Conservation (phyloP, 352 stramenopile genomes). For the Globisporangium solare region DNA sequence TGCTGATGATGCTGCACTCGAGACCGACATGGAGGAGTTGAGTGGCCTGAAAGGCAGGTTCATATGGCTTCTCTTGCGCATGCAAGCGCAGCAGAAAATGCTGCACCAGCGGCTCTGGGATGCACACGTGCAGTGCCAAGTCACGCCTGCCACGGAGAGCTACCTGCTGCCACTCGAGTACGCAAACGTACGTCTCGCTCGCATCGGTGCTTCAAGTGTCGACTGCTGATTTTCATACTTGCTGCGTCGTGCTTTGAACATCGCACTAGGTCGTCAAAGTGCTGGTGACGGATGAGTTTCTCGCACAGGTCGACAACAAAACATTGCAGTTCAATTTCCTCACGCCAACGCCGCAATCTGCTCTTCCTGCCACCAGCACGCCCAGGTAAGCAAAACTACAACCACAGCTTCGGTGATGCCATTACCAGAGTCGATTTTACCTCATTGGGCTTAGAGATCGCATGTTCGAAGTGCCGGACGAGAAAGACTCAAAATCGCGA, state of each 20-base stretch:
- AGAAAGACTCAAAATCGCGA: constrained; percentile 1
- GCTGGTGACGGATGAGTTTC: constrained; percentile 50
- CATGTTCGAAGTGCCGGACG: too few species aligned
- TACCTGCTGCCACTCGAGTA: constrained; percentile 47
- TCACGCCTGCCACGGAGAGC: constrained; percentile 44
- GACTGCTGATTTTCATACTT: not conserved
- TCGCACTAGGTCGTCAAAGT: constrained; percentile 33
- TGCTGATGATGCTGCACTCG: not conserved
- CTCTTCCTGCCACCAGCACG: not conserved
- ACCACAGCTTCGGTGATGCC: too few species aligned
- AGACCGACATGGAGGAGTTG: constrained; percentile 11
- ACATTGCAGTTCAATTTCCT: constrained; percentile 46
- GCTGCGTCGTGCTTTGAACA: too few species aligned
- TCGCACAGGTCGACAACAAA: constrained; percentile 31
- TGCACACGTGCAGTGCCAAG: constrained; percentile 48
- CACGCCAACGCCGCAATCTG: constrained; percentile 4
- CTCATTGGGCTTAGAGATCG: too few species aligned
- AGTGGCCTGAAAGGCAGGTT: constrained; percentile 27
- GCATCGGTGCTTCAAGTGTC: not conserved
- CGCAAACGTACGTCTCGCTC: constrained; percentile 32
- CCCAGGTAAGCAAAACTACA: not conserved
- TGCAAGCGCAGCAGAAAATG: constrained; percentile 22
- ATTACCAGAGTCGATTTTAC: too few species aligned
- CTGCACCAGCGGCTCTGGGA: constrained; percentile 1
- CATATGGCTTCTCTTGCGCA: constrained; percentile 40